Evolutionary conservation across 2,329 filamentous ascomycete species (phyloP), one percentile per base, ranked within the genome.

Genomic region (Penicillium sp.): DNA sequence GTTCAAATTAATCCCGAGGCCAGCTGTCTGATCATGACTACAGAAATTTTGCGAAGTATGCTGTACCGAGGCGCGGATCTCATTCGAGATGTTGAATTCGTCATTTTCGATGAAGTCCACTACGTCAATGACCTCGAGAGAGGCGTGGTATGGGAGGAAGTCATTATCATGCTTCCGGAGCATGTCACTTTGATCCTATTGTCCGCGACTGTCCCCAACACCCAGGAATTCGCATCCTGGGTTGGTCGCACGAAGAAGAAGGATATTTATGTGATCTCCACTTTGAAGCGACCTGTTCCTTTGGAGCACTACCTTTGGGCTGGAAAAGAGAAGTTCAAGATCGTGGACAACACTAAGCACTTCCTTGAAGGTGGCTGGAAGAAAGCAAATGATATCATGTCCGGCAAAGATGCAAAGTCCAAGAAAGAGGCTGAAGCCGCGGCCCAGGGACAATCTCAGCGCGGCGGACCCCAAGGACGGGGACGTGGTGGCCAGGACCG

Each of bases 1-100:
- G 94, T 99, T 5, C 94, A 99, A 71, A 99, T 99, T 65, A 91
- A 95, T 59, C 90, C 93, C 0, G 94, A 97, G 76, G 94, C 94
- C 26, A 97, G 93, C 73, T 99, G 94, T 74, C 80, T 99, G 39
- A 97, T 99, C 72, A 99, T 99, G 94, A 99, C 94, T 0, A 99
- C 94, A 0, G 94, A 99, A 69, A 99, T 99, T 75, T 75, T 99
- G 52, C 85, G 94, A 52, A 97, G 94, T 78, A 99, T 99, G 93
- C 84, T 99, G 43, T 99, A 99, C 67, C 85, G 93, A 54, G 94
- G 94, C 54, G 93, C 94, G 6, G 94, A 99, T 76, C 76, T 99
- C 15, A 96, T 99, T 61, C 85, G 94, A 62, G 94, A 99, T 68
- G 94, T 99, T 8, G 94, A 99, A 62, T 99, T 95, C 70, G 94